These are phyloP conservation scores for Peronospora belbahrii DNA, from an alignment of 352 stramenopile genomes.

Conservation along the genomic window DNA sequence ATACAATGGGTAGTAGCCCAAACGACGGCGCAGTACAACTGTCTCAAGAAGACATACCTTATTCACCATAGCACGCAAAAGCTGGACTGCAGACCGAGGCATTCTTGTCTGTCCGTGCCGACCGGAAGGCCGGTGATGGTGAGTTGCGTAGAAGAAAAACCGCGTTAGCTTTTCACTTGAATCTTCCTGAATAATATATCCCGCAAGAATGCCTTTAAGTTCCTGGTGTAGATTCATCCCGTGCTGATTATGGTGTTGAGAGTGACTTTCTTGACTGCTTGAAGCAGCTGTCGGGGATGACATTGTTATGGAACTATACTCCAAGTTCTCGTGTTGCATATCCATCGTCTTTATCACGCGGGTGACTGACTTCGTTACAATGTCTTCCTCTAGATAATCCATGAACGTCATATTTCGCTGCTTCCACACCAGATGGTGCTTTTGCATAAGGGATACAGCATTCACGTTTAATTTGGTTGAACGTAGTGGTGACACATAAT, in stretches of 20 bases:
- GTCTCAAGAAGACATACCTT: slow-evolving; percentile 33
- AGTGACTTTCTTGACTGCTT: slow-evolving; percentile 13
- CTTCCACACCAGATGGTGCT: slow-evolving; percentile 35
- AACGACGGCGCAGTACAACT: slow-evolving; percentile 40
- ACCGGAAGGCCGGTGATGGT: slow-evolving; percentile 7
- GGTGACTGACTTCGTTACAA: slow-evolving; percentile 45
- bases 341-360: slow-evolving; percentile 58
- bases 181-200: slow-evolving; percentile 59
- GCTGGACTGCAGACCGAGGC: slow-evolving; percentile 29
- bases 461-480: slow-evolving; percentile 41
- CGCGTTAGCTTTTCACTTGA: slow-evolving; percentile 48
- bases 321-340: slow-evolving; percentile 24
- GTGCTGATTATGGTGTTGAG: slow-evolving; percentile 13
- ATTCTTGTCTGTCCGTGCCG: slow-evolving; percentile 16
- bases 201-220: slow-evolving; percentile 37
- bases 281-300: slow-evolving; percentile 17
- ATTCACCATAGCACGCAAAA: slow-evolving; percentile 39
- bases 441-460: slow-evolving; percentile 46
- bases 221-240: slow-evolving; percentile 11
- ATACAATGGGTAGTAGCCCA: slow-evolving; percentile 43
- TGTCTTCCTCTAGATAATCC: slow-evolving; percentile 49
- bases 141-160: slow-evolving; percentile 54
- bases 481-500: slow-evolving; percentile 9
- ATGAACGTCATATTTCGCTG: slow-evolving; percentile 50
- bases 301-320: slow-evolving; percentile 19